Base-by-base conservation (phyloP, 495 filamentous ascomycete genomes). In the Aspergillus ostianus region DNA sequence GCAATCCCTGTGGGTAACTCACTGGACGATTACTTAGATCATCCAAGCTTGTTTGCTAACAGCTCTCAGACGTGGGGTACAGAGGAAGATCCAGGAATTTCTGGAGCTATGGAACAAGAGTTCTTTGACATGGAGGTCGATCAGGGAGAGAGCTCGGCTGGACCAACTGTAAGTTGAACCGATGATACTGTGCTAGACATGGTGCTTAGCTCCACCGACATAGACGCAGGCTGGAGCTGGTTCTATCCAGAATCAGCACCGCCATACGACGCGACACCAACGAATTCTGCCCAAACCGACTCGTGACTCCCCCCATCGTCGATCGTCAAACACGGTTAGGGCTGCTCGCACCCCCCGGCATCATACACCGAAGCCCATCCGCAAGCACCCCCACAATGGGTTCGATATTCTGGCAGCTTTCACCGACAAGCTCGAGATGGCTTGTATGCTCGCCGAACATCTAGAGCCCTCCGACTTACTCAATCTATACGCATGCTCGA, bases 401-500 rank as follows among this genome's bases (percentile, higher is more conserved):
- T 80, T 84, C 67, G 79, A 83, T 61, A 66, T 89, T 52, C 76
- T 87, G 66, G 60, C 65, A 30, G 75, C 74, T 3, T 60, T 90
- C 20, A 58, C 79, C 32, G 63, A 68, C 7, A 68, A 77, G 56
- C 67, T 75, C 13, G 82, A 86, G 27, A 65, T 90, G 5, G 59
- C 77, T 51, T 64, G 83, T 26, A 72, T 77, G 56, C 59, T 89
- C 21, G 74, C 77, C 56, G 76, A 75, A 51, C 70, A 78, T 45
- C 79, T 90, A 51, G 57, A 65, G 10, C 64, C 82, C 4, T 57
- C 70, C 5, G 78, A 83, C 47, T 68, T 89, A 15, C 48, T 87
- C 54, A 72, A 70, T 18, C 76, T 90, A 18, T 87, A 85, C 70
- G 68, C 81, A 62, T 80, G 85, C 55, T 82, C 78, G 60, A 82